These are phyloP conservation scores for Phtheirospermum japonicum DNA, from an alignment of 257 asterid genomes.

Conservation along the genomic window DNA sequence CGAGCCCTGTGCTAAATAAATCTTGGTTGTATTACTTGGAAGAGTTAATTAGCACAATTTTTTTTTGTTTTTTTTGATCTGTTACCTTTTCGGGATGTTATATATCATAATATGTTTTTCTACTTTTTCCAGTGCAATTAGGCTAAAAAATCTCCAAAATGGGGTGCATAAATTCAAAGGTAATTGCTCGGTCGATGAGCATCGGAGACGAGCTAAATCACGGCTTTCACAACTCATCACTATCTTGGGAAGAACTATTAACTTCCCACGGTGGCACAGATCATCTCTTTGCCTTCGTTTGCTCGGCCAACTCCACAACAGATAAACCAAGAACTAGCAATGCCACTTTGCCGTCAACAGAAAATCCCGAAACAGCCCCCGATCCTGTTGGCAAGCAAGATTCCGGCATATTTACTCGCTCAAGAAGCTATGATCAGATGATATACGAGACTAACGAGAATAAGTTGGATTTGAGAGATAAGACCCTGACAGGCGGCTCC, in stretches of 20 bases:
- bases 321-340: conserved; percentile 21
- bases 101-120: background rate
- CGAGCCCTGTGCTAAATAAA: background rate
- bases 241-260: conserved; percentile 40
- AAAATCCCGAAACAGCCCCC: conserved; percentile 9
- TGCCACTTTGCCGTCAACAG: conserved; percentile 24
- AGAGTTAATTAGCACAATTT: background rate
- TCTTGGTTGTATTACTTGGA: background rate
- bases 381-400: no score
- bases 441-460: background rate
- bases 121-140: background rate
- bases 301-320: conserved; percentile 18
- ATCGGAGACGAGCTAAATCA: conserved; percentile 37
- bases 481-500: conserved; percentile 39
- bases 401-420: conserved; percentile 28
- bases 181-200: conserved; percentile 43
- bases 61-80: background rate
- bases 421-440: conserved; percentile 36
- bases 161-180: conserved; percentile 56
- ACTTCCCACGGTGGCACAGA: conserved; percentile 35
- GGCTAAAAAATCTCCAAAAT: conserved; percentile 13
- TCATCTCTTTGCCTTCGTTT: conserved; percentile 33
- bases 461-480: conserved; percentile 26
- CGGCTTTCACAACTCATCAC: conserved; percentile 30
- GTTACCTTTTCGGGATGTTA: no score